phyloP scores from a whole-genome alignment of 352 stramenopile species.

The Pythium vanterpoolii region DNA sequence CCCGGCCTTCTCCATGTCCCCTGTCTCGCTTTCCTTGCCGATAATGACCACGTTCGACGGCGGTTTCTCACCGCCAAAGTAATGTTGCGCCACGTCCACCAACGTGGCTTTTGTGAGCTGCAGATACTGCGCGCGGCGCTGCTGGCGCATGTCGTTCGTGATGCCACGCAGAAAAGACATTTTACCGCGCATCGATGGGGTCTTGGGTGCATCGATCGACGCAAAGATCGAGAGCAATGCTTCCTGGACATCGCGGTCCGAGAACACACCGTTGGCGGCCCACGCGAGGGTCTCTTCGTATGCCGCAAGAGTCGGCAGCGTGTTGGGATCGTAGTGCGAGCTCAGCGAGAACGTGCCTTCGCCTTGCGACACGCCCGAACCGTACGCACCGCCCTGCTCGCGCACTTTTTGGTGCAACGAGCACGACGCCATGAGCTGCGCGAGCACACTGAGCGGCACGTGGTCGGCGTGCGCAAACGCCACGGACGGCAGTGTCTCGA shows the following conservation, averaged over 20 bases:
- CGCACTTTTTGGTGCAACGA: slow-evolving; percentile 80
- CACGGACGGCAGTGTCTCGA: slow-evolving; percentile 69
- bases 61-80: slow-evolving; percentile 39
- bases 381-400: slow-evolving; percentile 78
- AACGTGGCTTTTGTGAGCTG: slow-evolving; percentile 39
- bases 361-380: slow-evolving; percentile 60
- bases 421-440: slow-evolving; percentile 84
- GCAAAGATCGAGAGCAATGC: slow-evolving; percentile 78
- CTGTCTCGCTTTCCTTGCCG: slow-evolving; percentile 43
- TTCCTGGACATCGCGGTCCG: slow-evolving; percentile 73
- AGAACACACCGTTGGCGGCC: slow-evolving; percentile 52
- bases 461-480: slow-evolving; percentile 73
- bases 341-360: slow-evolving; percentile 80
- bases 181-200: slow-evolving; percentile 67
- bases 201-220: slow-evolving; percentile 72
- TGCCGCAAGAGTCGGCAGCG: slow-evolving; percentile 66
- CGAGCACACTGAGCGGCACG: slow-evolving; percentile 66
- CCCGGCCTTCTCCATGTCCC: slow-evolving; percentile 19
- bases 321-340: slow-evolving; percentile 87
- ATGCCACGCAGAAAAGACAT: slow-evolving; percentile 78
- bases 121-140: slow-evolving; percentile 66
- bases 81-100: slow-evolving; percentile 50
- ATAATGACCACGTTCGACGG: slow-evolving; percentile 51
- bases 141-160: slow-evolving; percentile 81
- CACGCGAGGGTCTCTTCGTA: slow-evolving; percentile 59